phyloP scores from a whole-genome alignment of 257 asterid species.

The Ehretia macrophylla region DNA sequence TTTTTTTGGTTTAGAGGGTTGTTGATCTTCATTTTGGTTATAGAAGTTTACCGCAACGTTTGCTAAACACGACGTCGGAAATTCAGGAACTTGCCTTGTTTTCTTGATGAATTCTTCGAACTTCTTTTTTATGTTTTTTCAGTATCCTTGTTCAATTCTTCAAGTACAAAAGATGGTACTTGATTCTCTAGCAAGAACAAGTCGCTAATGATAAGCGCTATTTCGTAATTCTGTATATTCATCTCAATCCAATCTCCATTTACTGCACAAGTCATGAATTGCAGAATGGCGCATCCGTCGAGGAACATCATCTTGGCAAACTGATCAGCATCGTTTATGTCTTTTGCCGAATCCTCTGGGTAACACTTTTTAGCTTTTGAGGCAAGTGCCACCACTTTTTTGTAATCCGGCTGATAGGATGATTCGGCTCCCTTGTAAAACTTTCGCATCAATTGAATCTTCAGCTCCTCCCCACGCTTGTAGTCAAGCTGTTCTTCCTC shows the following conservation, averaged over 20 bases:
- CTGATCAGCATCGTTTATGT: too few species aligned
- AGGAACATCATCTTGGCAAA: conserved; percentile 17
- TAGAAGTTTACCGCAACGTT: not conserved
- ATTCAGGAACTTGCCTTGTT: not conserved
- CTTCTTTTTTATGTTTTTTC: too few species aligned
- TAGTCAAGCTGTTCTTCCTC: too few species aligned
- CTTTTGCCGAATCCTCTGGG: not conserved
- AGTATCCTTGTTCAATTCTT: not conserved
- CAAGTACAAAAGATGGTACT: conserved; percentile 8
- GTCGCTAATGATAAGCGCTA: conserved; percentile 8
- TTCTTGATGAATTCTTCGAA: not conserved
- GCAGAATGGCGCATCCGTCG: conserved; percentile 15
- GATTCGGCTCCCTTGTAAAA: not conserved
- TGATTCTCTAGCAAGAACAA: conserved; percentile 24
- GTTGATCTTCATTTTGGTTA: too few species aligned
- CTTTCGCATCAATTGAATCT: too few species aligned
- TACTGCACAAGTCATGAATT: conserved; percentile 1
- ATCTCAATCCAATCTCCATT: not conserved
- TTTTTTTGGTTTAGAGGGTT: too few species aligned
- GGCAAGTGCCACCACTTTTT: not conserved
- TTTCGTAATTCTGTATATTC: conserved; percentile 6
- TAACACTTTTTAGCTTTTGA: not conserved
- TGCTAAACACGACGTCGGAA: not conserved
- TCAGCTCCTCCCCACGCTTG: too few species aligned
- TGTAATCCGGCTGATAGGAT: not conserved